A percentile compares a stretch with the other conserved stretches of the same genome.
These are phyloP conservation scores for Salix arbutifolia DNA, from an alignment of 345 rosid genomes.

Conservation along the genomic window DNA sequence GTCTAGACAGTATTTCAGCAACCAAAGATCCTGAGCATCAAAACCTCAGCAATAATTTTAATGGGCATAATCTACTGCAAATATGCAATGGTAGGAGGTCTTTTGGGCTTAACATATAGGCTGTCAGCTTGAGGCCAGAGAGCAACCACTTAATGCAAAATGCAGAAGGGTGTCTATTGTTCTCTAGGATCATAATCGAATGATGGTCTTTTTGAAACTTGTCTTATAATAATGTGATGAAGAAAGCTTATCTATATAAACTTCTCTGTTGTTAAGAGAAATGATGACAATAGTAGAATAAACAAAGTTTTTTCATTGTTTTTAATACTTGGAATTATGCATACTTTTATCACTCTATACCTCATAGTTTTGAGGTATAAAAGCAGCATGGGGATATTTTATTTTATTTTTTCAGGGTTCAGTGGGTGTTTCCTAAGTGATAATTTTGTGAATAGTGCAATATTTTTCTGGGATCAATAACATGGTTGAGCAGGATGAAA, in stretches of 20 bases:
- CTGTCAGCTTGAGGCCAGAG: background rate
- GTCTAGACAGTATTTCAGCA: slow-evolving; percentile 1
- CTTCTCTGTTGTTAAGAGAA: background rate
- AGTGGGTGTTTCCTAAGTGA: background rate
- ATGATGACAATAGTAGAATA: background rate
- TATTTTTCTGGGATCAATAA: background rate
- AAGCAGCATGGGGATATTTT: background rate
- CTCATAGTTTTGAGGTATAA: background rate
- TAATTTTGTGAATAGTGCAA: background rate
- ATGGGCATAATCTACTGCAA: background rate
- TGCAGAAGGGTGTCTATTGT: background rate
- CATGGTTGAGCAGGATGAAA: background rate
- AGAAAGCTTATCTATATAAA: background rate
- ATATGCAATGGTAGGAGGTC: background rate
- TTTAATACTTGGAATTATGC: background rate
- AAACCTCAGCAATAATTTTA: background rate
- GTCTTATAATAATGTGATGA: background rate
- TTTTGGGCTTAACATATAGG: background rate
- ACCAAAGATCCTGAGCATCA: background rate
- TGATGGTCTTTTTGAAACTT: background rate
- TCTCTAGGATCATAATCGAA: background rate
- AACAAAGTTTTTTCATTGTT: background rate
- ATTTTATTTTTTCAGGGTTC: background rate
- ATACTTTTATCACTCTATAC: background rate
- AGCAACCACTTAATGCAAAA: background rate